These are phyloP conservation scores for Penicillium polonicum DNA, from an alignment of 2,329 filamentous ascomycete species.

Conservation along the genomic window DNA sequence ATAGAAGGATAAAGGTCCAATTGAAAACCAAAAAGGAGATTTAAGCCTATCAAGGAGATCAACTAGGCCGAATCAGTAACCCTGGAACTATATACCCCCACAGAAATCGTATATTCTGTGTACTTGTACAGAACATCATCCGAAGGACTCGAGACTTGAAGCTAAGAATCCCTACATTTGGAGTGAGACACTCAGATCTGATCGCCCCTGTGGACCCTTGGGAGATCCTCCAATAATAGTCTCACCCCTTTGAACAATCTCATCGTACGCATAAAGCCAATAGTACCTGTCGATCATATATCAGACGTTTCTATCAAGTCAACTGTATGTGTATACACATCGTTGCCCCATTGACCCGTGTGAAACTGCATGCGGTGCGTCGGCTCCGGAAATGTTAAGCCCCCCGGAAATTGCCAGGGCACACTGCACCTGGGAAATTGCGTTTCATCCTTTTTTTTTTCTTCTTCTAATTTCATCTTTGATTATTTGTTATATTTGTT, in stretches of 20 bases:
- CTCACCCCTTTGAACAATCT: not conserved
- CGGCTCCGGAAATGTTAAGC: not conserved
- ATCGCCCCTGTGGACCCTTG: constrained; percentile 3
- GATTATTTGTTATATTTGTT: too few relatives aligned
- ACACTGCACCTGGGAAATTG: not conserved
- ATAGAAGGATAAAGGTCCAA: not conserved
- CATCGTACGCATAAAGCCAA: not conserved
- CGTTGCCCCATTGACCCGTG: not conserved
- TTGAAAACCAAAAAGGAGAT: not conserved
- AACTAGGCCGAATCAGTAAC: not conserved
- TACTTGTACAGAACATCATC: not conserved
- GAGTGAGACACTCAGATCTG: not conserved
- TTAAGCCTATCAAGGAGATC: not conserved
- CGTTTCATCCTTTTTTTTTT: not conserved
- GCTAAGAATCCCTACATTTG: not conserved
- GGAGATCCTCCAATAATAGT: not conserved
- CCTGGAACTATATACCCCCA: too few relatives aligned
- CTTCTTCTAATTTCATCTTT: too few relatives aligned
- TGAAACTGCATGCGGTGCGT: not conserved
- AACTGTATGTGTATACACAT: not conserved
- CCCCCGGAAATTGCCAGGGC: not conserved
- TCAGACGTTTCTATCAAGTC: not conserved
- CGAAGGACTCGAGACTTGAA: not conserved
- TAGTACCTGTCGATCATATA: constrained; percentile 8
- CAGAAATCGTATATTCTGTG: not conserved